Evolutionary conservation across 306 rosid genomes (phyloP).

Genomic region (Fragaria ananassa): DNA sequence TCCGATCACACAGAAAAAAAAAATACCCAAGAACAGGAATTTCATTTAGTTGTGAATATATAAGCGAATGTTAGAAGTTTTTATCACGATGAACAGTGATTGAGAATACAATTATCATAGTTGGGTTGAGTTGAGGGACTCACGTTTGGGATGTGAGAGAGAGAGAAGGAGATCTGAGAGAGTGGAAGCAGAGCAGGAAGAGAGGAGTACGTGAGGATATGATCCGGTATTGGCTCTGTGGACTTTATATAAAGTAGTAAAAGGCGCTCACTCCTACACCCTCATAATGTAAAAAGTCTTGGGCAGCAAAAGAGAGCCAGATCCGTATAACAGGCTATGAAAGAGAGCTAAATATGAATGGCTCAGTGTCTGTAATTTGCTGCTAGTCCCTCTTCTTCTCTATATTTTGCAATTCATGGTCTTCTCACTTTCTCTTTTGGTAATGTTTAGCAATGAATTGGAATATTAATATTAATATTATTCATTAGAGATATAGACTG

Average conservation of each 20-base stretch:
- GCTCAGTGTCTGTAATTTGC: neutral
- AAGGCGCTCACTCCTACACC: neutral
- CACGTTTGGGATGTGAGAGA: conserved; percentile 3
- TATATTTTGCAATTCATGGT: neutral
- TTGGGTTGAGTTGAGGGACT: neutral
- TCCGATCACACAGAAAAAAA: neutral
- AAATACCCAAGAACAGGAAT: neutral
- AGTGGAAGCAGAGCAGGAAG: neutral
- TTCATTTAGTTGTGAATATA: neutral
- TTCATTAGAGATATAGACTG: neutral
- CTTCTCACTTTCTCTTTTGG: neutral
- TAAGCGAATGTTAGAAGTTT: neutral
- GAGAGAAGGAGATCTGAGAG: conserved; percentile 22
- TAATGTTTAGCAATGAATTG: neutral
- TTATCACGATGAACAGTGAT: neutral
- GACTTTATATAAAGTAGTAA: neutral
- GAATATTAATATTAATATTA: too few relatives aligned
- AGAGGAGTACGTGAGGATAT: conserved; percentile 10
- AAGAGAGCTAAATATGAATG: neutral
- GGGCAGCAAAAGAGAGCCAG: neutral
- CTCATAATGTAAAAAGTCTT: neutral
- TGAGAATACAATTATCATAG: neutral
- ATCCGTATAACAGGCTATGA: conserved; percentile 16
- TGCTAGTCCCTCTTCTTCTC: neutral
- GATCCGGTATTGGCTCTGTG: conserved; percentile 20